These are phyloP conservation scores for Hygrophoropsis aurantiaca DNA, from an alignment of 768 basidiomycete species.

Conservation along the genomic window DNA sequence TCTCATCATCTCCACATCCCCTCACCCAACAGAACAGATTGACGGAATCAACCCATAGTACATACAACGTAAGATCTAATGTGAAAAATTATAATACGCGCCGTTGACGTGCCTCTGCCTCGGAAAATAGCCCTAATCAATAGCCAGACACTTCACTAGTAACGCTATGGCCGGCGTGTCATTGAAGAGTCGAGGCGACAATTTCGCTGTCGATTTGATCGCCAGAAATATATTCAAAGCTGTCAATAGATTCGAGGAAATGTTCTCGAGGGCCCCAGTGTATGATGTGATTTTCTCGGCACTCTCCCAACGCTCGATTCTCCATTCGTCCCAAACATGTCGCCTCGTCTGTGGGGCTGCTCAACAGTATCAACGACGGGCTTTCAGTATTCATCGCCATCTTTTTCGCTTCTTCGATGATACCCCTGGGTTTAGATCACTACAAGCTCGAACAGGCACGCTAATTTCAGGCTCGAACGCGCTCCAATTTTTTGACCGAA, in stretches of 20 bases:
- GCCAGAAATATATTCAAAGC: no score
- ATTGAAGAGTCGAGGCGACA: no score
- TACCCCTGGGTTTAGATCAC: constrained; percentile 39
- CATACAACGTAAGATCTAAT: no score
- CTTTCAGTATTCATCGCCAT: constrained; percentile 36
- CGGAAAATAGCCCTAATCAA: no score
- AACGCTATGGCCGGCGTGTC: no score
- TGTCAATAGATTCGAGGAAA: not conserved
- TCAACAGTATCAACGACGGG: constrained; percentile 19
- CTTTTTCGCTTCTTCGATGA: constrained; percentile 37
- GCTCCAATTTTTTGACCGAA: constrained; percentile 50
- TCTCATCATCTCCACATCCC: no score
- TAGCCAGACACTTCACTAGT: no score
- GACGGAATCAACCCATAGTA: no score
- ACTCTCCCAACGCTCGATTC: constrained; percentile 25
- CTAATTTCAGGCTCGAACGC: constrained; percentile 56
- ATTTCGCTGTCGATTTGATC: no score
- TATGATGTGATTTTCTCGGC: constrained; percentile 18
- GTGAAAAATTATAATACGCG: no score
- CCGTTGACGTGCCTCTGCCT: no score
- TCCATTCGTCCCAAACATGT: constrained; percentile 21
- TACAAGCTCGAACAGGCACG: constrained; percentile 43
- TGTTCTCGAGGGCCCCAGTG: constrained; percentile 18
- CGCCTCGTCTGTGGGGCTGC: constrained; percentile 13
- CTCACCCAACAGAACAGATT: no score